phyloP scores from a whole-genome alignment of 805 yeast genomes.

The Myxozyma vanderwaltii region DNA sequence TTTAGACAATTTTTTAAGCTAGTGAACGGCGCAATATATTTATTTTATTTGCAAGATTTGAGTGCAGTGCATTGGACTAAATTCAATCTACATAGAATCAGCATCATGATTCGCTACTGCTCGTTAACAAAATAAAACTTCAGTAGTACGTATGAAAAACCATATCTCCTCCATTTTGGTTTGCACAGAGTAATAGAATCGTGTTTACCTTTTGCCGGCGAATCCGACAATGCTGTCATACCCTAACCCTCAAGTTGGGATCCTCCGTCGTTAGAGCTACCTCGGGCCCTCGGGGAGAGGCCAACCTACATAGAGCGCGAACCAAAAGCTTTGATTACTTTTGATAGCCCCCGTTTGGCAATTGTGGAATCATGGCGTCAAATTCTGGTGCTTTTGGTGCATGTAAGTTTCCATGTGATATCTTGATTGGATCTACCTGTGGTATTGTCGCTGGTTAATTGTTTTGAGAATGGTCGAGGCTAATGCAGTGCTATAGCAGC shows the following conservation, averaged over 20 bases:
- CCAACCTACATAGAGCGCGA: neutral
- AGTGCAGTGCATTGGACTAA: too few relatives aligned
- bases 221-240: neutral
- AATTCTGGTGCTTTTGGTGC: slow-evolving; percentile 3
- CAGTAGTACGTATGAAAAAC: neutral
- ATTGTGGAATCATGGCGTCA: slow-evolving; percentile 5
- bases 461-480: neutral
- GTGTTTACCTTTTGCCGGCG: slow-evolving; percentile 4
- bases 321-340: neutral
- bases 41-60: too few relatives aligned
- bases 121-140: too few relatives aligned
- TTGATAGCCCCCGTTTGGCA: neutral
- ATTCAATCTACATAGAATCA: too few relatives aligned
- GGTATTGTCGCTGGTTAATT: too few relatives aligned
- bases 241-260: neutral
- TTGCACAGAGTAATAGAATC: neutral
- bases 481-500: neutral
- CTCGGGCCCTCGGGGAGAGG: neutral
- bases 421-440: neutral
- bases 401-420: neutral
- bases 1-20: too few relatives aligned
- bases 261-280: neutral
- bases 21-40: too few relatives aligned
- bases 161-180: neutral
- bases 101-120: too few relatives aligned